Evolutionary conservation across 2,329 filamentous ascomycete species (phyloP).

Genomic region (Meredithiella fracta): DNA sequence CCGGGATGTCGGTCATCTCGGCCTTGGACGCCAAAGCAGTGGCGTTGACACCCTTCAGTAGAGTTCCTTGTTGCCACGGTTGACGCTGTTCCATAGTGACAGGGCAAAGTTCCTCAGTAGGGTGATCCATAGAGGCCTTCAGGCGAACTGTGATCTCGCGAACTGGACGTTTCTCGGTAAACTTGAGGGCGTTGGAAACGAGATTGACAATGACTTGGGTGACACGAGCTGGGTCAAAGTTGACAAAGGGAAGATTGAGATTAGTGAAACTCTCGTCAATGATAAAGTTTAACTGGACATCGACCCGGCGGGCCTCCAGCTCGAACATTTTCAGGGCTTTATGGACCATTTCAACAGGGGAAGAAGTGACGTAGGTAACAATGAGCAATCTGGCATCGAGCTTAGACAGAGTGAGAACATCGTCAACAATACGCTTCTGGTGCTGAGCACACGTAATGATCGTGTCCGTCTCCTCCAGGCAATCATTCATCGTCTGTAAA

Average conservation of each 20-base stretch:
- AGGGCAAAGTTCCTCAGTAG: conserved; percentile 24
- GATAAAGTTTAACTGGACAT: conserved; percentile 52
- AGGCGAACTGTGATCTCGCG: conserved; percentile 38
- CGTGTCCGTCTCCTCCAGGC: conserved; percentile 58
- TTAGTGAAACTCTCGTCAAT: conserved; percentile 51
- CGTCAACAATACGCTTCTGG: conserved; percentile 56
- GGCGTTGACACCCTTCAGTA: conserved; percentile 27
- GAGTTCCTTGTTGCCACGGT: neutral
- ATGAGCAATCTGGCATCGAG: conserved; percentile 54
- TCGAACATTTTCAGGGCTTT: conserved; percentile 65
- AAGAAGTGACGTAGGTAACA: conserved; percentile 53
- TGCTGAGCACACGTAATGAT: conserved; percentile 67
- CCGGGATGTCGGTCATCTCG: neutral
- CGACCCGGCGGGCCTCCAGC: conserved; percentile 53
- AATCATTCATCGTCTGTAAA: conserved; percentile 23
- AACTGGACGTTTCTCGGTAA: conserved; percentile 42
- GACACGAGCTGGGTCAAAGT: conserved; percentile 56
- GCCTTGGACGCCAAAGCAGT: conserved; percentile 20
- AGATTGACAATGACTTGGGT: conserved; percentile 64
- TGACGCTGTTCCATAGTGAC: conserved; percentile 39
- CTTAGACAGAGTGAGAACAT: conserved; percentile 50
- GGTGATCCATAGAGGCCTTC: conserved; percentile 15
- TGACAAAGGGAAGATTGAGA: conserved; percentile 49
- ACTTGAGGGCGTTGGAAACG: conserved; percentile 51
- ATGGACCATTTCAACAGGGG: conserved; percentile 51